Base-by-base conservation (phyloP, 208 protist genomes). In the Porcisia deanei region DNA sequence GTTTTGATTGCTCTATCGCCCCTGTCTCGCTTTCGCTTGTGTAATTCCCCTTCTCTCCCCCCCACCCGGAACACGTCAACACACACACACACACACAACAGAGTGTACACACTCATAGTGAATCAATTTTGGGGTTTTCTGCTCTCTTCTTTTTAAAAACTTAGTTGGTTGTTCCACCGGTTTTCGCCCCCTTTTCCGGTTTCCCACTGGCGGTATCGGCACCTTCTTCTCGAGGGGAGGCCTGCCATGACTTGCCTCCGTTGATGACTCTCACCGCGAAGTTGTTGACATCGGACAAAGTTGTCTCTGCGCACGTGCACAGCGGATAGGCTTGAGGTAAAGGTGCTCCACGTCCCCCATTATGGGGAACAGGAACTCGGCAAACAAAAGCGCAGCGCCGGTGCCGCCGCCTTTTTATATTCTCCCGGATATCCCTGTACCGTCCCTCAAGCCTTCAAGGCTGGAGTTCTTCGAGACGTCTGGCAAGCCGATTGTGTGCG, bases 401-500 rank as follows among this genome's bases (percentile, higher is more conserved):
- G 66, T 64, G 58, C 57, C 57, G 22, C 72, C 47, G 67, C 72
- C 61, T 14, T 77, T 77, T 65, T 77, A 73, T 41, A 41, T 82
- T 2, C 58, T 82, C 12, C 72, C 77, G 22, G 66, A 72, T 45
- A 20, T 43, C 55, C 72, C 79, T 8, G 60, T 78, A 9, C 79
- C 79, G 20, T 72, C 72, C 12, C 52, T 83, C 39, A 83, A 83
- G 73, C 75, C 80, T 45, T 77, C 80, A 10, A 55, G 55, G 6
- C 43, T 79, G n/a, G 55, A 77, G 53, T 81, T 87, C 30, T 58
- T 63, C 10, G 16, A 68, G 25, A 83, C 85, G 1, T 55, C 54
- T 16, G 76, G 78, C 16, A 81, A 80, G 64, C 73, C 82, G 3
- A 77, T 90, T 45, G 54, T 74, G 49, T 90, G 86, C 66, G 76